phyloP scores from a whole-genome alignment of 2,329 filamentous ascomycete species.

The Cercospora sp. region DNA sequence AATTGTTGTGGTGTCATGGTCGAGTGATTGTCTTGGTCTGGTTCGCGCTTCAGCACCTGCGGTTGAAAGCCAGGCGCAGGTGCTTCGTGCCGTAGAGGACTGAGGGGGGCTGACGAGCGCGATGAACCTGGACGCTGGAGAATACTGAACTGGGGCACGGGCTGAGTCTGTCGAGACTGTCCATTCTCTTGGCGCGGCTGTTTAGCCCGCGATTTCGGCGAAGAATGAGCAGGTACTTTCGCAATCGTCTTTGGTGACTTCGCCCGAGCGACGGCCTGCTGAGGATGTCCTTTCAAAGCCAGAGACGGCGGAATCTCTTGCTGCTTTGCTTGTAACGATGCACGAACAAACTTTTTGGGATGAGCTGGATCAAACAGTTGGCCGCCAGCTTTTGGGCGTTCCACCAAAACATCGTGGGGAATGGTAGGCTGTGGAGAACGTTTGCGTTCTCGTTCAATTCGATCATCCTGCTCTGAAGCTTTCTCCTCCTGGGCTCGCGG shows the following conservation, averaged over 20 bases:
- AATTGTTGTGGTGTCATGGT: conserved; percentile 14
- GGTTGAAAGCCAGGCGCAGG: conserved; percentile 31
- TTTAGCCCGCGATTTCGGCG: conserved; percentile 18
- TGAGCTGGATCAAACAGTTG: conserved; percentile 31
- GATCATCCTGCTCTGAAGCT: neutral
- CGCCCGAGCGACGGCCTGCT: neutral
- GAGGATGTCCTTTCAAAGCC: neutral
- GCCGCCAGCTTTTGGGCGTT: conserved; percentile 27
- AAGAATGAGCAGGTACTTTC: conserved; percentile 16
- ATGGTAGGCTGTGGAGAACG: conserved; percentile 2
- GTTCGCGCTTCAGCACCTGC: conserved; percentile 36
- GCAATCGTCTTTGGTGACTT: conserved; percentile 8
- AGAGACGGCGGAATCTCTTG: conserved; percentile 1
- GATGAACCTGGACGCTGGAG: conserved; percentile 34
- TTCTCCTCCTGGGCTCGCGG: neutral
- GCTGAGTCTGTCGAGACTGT: conserved; percentile 22
- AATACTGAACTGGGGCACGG: conserved; percentile 34
- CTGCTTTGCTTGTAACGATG: conserved; percentile 19
- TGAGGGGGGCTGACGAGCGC: conserved; percentile 24
- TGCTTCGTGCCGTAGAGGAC: conserved; percentile 30
- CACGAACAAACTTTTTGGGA: conserved; percentile 20
- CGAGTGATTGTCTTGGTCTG: conserved; percentile 17
- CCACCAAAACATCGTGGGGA: conserved; percentile 12
- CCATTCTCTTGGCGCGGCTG: conserved; percentile 14
- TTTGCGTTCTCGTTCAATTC: neutral